Conservation (phyloP, 208 protist genomes). For the Acanthamoeba polyphaga region DNA sequence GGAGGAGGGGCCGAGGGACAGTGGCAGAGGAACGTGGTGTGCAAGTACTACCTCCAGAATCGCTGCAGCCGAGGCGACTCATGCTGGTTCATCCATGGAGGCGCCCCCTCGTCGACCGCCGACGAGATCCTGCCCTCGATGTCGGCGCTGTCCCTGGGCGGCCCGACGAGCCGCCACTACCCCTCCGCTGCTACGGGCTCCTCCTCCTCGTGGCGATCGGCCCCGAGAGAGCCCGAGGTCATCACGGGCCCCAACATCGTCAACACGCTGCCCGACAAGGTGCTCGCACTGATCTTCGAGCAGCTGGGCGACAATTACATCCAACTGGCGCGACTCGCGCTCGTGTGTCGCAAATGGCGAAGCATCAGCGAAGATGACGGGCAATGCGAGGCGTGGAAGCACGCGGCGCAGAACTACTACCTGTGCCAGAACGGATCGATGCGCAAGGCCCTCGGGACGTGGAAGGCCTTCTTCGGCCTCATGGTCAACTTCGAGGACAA, state of each 20-base stretch:
- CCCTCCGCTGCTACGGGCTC: not conserved
- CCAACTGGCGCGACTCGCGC: not conserved
- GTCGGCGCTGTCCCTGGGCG: not conserved
- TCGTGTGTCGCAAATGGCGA: slow-evolving; percentile 18
- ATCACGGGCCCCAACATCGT: slow-evolving; percentile 25
- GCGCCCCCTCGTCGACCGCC: not conserved
- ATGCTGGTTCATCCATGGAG: not conserved
- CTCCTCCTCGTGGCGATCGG: not conserved
- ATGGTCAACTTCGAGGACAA: slow-evolving; percentile 30
- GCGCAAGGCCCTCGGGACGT: not conserved
- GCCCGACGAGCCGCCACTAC: not conserved
- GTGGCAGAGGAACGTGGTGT: slow-evolving; percentile 31
- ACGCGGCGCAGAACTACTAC: slow-evolving; percentile 35
- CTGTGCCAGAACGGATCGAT: slow-evolving; percentile 32
- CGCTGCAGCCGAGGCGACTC: slow-evolving; percentile 8
- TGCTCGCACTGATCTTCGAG: slow-evolving; percentile 13
- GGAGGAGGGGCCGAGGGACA: not conserved
- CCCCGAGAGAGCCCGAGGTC: not conserved
- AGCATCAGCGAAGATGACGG: slow-evolving; percentile 19
- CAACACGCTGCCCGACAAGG: slow-evolving; percentile 21
- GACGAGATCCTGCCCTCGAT: not conserved
- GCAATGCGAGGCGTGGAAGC: slow-evolving; percentile 3
- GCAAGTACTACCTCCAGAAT: slow-evolving; percentile 37
- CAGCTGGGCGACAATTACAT: slow-evolving; percentile 7
- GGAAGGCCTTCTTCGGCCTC: slow-evolving; percentile 27